Percentiles rank a stretch among this genome's conserved stretches.
These are phyloP conservation scores for Fusarium protoensiforme DNA, from an alignment of 2,329 filamentous ascomycete genomes.

Conservation along the genomic window DNA sequence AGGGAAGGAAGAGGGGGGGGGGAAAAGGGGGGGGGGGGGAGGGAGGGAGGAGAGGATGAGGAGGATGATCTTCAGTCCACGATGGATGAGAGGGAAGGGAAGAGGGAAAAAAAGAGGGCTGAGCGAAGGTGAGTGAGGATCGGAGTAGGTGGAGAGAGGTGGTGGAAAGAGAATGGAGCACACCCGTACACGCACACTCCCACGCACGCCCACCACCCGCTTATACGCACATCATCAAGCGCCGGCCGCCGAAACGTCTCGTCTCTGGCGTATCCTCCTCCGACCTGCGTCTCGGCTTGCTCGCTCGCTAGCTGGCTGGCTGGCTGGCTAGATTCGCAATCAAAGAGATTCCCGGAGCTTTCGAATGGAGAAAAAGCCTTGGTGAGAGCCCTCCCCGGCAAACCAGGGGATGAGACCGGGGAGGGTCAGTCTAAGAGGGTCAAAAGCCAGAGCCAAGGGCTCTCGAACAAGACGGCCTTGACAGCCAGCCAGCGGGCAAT, in stretches of 20 bases:
- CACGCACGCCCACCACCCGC: slow-evolving; percentile 36
- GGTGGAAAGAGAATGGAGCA: slow-evolving; percentile 34
- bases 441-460: slow-evolving; percentile 23
- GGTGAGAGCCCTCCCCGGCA: slow-evolving; percentile 22
- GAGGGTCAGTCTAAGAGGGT: slow-evolving; percentile 11
- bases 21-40: background rate
- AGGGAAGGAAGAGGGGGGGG: background rate
- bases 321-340: background rate
- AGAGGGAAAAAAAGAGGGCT: slow-evolving; percentile 32
- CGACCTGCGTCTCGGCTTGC: slow-evolving; percentile 31
- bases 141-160: slow-evolving; percentile 32
- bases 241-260: slow-evolving; percentile 37
- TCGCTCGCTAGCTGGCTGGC: background rate
- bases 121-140: slow-evolving; percentile 35
- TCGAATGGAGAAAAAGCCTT: background rate
- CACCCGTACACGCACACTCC: slow-evolving; percentile 36
- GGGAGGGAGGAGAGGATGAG: slow-evolving; percentile 19
- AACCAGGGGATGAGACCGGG: slow-evolving; percentile 17
- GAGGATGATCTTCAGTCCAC: slow-evolving; percentile 25
- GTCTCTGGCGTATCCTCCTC: slow-evolving; percentile 14
- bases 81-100: slow-evolving; percentile 33
- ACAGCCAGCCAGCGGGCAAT: slow-evolving; percentile 13
- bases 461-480: background rate
- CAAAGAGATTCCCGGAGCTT: background rate
- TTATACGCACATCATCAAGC: slow-evolving; percentile 44